phyloP scores from a whole-genome alignment of 306 rosid species.

The Luffa acutangula region DNA sequence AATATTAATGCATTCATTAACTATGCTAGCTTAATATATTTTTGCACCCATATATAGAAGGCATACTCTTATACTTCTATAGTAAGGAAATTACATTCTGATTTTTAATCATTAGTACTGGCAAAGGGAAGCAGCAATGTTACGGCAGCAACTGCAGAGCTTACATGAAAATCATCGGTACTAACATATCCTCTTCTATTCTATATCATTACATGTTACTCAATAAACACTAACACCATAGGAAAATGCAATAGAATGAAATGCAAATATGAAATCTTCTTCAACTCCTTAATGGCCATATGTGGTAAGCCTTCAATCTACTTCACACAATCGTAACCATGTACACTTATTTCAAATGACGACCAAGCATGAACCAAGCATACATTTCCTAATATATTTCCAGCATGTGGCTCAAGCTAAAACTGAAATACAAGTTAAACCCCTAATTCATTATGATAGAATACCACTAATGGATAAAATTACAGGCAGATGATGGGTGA shows the following conservation, averaged over 20 bases:
- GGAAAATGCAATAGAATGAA: neutral
- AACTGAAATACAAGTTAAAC: neutral
- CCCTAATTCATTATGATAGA: neutral
- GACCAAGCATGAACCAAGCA: neutral
- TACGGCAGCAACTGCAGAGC: slow-evolving; percentile 65
- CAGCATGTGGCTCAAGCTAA: neutral
- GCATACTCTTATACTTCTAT: neutral
- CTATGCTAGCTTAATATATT: neutral
- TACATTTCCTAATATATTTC: neutral
- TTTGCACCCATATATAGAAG: neutral
- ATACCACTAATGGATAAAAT: neutral
- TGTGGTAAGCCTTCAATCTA: neutral
- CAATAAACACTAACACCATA: neutral
- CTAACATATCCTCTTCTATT: neutral
- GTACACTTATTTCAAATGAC: neutral
- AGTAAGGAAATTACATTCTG: neutral
- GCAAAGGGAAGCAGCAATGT: slow-evolving; percentile 62
- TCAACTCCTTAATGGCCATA: neutral
- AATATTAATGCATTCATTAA: neutral
- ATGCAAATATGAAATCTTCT: neutral
- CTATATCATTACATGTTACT: neutral
- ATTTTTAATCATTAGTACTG: slow-evolving; percentile 44
- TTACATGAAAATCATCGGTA: slow-evolving; percentile 72
- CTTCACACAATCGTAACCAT: neutral
- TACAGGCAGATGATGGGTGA: slow-evolving; percentile 87